Percentiles rank a stretch among this genome's conserved stretches.
Conservation (phyloP, 371 early-diverging fungal genomes). For the Lichtheimia hyalospora region DNA sequence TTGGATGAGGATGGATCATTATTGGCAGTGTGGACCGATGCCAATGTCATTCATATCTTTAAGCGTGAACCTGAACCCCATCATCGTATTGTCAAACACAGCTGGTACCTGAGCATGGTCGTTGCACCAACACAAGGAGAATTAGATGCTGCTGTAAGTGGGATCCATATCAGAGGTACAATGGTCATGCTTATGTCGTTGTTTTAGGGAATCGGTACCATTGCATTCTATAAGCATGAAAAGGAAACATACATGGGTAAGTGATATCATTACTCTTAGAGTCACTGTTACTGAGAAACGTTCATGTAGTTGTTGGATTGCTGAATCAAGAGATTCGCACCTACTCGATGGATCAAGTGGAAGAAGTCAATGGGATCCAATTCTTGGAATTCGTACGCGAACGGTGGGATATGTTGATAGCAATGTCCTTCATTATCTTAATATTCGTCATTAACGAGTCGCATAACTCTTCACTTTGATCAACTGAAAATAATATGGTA, state of each 20-base stretch:
- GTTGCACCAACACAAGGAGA: slow-evolving; percentile 3
- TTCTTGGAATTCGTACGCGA: slow-evolving; percentile 6
- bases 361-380: not conserved
- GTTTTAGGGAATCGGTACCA: slow-evolving; percentile 6
- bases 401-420: slow-evolving; percentile 15
- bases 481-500: not conserved
- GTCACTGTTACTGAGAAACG: not conserved
- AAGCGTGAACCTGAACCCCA: slow-evolving; percentile 5
- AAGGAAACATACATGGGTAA: slow-evolving; percentile 11
- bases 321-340: slow-evolving; percentile 8
- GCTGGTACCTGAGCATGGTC: slow-evolving; percentile 11
- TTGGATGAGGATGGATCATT: slow-evolving; percentile 26
- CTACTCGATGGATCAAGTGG: slow-evolving; percentile 9
- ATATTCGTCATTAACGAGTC: slow-evolving; percentile 18
- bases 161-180: not conserved
- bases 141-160: slow-evolving; percentile 6
- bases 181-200: not conserved
- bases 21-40: slow-evolving; percentile 42
- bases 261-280: not conserved
- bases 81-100: not conserved
- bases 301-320: slow-evolving; percentile 7
- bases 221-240: slow-evolving; percentile 6
- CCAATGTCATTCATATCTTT: slow-evolving; percentile 27
- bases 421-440: slow-evolving; percentile 19
- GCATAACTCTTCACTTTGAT: slow-evolving; percentile 12